A percentile compares a stretch with the other conserved stretches of the same genome.
Evolutionary conservation across 371 early-diverging fungal species (phyloP).

Genomic region (Mucor racemosus): DNA sequence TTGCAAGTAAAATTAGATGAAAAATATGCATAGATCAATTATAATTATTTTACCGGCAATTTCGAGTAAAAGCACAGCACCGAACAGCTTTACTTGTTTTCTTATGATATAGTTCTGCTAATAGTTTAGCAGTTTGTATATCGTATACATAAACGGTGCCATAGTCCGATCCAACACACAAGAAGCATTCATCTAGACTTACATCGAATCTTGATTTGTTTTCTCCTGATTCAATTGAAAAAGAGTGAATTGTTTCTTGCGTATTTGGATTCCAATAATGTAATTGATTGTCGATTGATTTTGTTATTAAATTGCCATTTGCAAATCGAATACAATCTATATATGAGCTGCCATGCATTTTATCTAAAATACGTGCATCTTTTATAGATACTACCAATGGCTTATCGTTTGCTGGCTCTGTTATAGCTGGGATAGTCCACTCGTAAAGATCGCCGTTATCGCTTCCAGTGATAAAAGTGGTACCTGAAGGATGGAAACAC

Average conservation of each 20-base stretch:
- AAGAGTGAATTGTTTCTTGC: conserved; percentile 40
- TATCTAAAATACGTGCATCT: conserved; percentile 41
- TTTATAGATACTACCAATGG: conserved; percentile 38
- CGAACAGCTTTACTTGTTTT: conserved; percentile 79
- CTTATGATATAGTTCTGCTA: conserved; percentile 75
- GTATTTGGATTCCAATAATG: conserved; percentile 73
- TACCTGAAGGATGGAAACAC: conserved; percentile 67
- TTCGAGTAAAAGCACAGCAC: conserved; percentile 78
- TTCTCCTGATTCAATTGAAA: conserved; percentile 46
- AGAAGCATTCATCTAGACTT: conserved; percentile 68
- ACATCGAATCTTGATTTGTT: conserved; percentile 52
- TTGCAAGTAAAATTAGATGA: no score
- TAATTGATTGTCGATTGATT: conserved; percentile 76
- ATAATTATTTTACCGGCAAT: conserved; percentile 64
- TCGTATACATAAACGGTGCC: conserved; percentile 76
- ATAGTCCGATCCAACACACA: conserved; percentile 77
- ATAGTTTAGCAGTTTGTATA: conserved; percentile 64
- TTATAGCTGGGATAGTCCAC: conserved; percentile 59
- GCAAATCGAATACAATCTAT: conserved; percentile 73
- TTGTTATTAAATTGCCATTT: conserved; percentile 67
- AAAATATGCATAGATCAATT: not conserved
- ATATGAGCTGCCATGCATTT: conserved; percentile 45
- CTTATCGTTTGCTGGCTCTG: conserved; percentile 7
- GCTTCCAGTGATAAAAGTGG: conserved; percentile 60
- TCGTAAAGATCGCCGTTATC: conserved; percentile 61